Percentiles rank a stretch among this genome's conserved stretches.
phyloP scores from a whole-genome alignment of 805 yeast genomes.

The Blastobotrys muscicola region DNA sequence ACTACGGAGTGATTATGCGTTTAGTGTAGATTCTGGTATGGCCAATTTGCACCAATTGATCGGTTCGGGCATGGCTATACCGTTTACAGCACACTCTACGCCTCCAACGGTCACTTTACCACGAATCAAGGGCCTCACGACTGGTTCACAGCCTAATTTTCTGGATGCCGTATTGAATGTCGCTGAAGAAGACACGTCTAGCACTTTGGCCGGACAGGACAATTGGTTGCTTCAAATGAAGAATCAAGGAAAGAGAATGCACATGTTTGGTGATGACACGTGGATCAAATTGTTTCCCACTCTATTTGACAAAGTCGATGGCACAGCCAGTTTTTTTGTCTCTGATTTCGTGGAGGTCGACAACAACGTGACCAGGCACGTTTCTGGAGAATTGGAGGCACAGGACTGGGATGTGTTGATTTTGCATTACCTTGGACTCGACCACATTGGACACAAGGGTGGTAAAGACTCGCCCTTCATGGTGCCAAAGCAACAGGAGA shows the following conservation, averaged over 20 bases:
- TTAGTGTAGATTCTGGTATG: conserved; percentile 52
- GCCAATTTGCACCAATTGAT: conserved; percentile 53
- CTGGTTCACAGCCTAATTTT: conserved; percentile 91
- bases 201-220: conserved; percentile 67
- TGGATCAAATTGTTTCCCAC: conserved; percentile 87
- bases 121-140: conserved; percentile 82
- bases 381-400: conserved; percentile 45
- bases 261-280: conserved; percentile 96
- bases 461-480: conserved; percentile 78
- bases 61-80: conserved; percentile 60
- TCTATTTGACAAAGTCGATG: conserved; percentile 59
- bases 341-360: conserved; percentile 94
- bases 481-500: conserved; percentile 75
- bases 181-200: conserved; percentile 75
- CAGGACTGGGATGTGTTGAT: conserved; percentile 74
- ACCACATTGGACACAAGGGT: conserved; percentile 96
- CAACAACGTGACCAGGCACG: conserved; percentile 81
- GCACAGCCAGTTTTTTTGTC: conserved; percentile 89
- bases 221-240: conserved; percentile 75
- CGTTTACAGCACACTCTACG: conserved; percentile 83
- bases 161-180: conserved; percentile 89
- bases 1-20: conserved; percentile 79
- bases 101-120: conserved; percentile 98
- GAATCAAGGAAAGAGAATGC: conserved; percentile 36
- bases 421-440: conserved; percentile 86